These are phyloP conservation scores for Epicoccum nigrum DNA, from an alignment of 2,329 filamentous ascomycete genomes.

Conservation along the genomic window DNA sequence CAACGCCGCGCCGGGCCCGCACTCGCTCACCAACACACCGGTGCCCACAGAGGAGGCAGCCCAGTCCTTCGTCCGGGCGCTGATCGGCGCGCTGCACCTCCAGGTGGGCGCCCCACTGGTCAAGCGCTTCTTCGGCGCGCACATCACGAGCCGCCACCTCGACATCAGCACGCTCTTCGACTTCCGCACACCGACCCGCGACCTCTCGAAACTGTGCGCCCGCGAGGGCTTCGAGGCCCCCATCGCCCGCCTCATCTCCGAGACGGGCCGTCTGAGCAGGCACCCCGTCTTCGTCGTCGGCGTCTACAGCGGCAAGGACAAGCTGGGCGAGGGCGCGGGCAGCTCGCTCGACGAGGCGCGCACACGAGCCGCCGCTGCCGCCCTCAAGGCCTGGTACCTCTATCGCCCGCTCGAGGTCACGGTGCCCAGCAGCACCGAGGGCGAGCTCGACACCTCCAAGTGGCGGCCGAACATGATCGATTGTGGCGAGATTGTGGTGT, in stretches of 20 bases:
- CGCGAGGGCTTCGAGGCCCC: slow-evolving; percentile 89
- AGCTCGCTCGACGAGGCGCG: slow-evolving; percentile 78
- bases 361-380: slow-evolving; percentile 78
- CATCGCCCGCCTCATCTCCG: slow-evolving; percentile 83
- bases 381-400: slow-evolving; percentile 93
- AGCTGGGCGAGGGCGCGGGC: slow-evolving; percentile 88
- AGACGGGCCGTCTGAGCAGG: slow-evolving; percentile 84
- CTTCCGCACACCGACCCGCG: slow-evolving; percentile 82
- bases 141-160: slow-evolving; percentile 81
- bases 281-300: slow-evolving; percentile 93
- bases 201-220: slow-evolving; percentile 81
- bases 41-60: slow-evolving; percentile 64
- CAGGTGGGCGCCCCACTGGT: slow-evolving; percentile 80
- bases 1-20: slow-evolving; percentile 36
- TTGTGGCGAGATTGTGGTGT: slow-evolving; percentile 61
- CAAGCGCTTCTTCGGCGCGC: slow-evolving; percentile 80
- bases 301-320: slow-evolving; percentile 88
- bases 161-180: slow-evolving; percentile 79
- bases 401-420: slow-evolving; percentile 74
- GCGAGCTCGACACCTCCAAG: slow-evolving; percentile 41
- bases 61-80: slow-evolving; percentile 78
- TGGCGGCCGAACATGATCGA: slow-evolving; percentile 65
- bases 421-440: slow-evolving; percentile 58
- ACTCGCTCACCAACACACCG: slow-evolving; percentile 28
- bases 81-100: slow-evolving; percentile 84